Evolutionary conservation across 2,329 filamentous ascomycete genomes (phyloP).

Genomic region (Penicillium sp.): DNA sequence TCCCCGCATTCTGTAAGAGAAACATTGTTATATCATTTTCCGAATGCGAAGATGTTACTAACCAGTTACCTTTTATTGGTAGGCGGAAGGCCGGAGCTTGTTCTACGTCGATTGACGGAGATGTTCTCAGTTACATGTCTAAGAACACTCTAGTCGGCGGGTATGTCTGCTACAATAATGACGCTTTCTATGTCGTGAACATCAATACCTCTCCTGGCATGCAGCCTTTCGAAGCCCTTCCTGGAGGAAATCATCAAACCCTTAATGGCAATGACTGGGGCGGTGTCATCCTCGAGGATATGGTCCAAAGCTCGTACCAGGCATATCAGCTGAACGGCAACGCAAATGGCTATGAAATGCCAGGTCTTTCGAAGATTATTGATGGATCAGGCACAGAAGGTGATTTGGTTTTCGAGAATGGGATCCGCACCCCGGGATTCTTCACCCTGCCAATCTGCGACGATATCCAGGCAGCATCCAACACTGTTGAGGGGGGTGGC

Average conservation of each 20-base stretch:
- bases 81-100: background rate
- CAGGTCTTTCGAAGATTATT: background rate
- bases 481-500: no score
- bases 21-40: background rate
- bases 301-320: background rate
- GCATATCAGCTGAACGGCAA: background rate
- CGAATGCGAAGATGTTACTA: background rate
- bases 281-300: background rate
- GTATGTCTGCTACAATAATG: background rate
- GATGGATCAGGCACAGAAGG: background rate
- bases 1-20: background rate
- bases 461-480: no score
- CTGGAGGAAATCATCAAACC: background rate
- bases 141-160: background rate
- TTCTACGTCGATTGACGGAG: background rate
- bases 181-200: background rate
- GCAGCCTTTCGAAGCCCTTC: background rate
- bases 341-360: background rate
- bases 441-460: background rate
- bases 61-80: background rate
- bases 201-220: no score
- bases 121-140: background rate
- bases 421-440: background rate
- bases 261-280: background rate
- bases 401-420: background rate